Evolutionary conservation across 345 rosid genomes (phyloP).

Genomic region (Triadica sebifera): DNA sequence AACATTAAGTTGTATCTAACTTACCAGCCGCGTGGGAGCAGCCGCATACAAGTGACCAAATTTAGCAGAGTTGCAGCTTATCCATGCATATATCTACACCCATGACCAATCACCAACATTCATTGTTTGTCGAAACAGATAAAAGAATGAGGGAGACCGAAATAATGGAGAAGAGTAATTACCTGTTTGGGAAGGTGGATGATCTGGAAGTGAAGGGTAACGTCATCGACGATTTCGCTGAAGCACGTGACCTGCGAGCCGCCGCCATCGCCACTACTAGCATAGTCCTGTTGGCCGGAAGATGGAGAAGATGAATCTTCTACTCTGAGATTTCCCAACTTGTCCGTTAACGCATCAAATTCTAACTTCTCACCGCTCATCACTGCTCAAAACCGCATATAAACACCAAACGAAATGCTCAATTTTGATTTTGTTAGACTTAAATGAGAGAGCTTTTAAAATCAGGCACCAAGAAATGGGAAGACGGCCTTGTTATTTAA

Average conservation of each 20-base stretch:
- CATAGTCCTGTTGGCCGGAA: background rate
- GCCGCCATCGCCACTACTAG: background rate
- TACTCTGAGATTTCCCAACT: constrained; percentile 4
- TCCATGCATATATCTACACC: constrained; percentile 73
- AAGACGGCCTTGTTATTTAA: no score
- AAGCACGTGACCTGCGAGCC: constrained; percentile 55
- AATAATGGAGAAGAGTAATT: background rate
- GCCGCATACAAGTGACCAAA: constrained; percentile 81
- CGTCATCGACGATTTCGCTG: constrained; percentile 59
- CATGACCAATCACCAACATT: background rate
- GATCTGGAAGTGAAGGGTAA: constrained; percentile 70
- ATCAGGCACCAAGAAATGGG: no score
- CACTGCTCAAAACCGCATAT: no score
- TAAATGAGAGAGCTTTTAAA: no score
- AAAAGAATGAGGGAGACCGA: no score
- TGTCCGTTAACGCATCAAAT: background rate
- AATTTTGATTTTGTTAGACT: no score
- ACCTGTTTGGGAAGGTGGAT: constrained; percentile 73
- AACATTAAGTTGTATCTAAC: constrained; percentile 5
- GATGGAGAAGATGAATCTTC: constrained; percentile 7
- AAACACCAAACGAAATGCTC: no score
- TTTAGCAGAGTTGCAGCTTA: constrained; percentile 68
- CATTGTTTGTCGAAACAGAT: background rate
- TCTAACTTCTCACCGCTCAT: background rate
- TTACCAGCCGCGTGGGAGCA: constrained; percentile 71